Evolutionary conservation across 1,284 basidiomycete genomes (phyloP), one percentile per base, ranked within the genome.

Genomic region (Vanrija sp.): DNA sequence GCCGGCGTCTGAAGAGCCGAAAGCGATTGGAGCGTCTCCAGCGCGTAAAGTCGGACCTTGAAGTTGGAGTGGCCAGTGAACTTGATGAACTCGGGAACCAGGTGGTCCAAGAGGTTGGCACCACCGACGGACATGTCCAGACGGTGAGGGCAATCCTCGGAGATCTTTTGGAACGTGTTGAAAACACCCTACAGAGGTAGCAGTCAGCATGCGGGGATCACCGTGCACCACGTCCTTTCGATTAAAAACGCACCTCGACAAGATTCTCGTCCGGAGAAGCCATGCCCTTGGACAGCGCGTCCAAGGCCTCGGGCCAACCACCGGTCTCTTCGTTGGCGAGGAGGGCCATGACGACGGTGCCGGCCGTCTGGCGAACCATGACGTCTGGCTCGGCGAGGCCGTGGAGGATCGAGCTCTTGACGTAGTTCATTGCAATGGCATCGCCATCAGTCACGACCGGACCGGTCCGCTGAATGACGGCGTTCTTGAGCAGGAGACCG

Each of bases 401-500:
- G 55, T 82, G 80, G 18, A 97, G 83, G 42, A 95, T 85, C 40
- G 88, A 85, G 14, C 78, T 80, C 75, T 96, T 96, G 63, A 93
- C 88, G 72, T 89, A 97, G 38, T 82, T 80, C 42, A 85, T 80
- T 42, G 86, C 85, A 40, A 54, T 49, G 40, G 68, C 63, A 40
- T 68, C 69, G n/a, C 51, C 53, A 8, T 65, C 66, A 15, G 62
- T 61, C 12, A 62, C 55, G 1, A 63, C 55, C 7, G 65, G 61
- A 15, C 60, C 67, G 10, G 49, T 53, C n/a, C 61, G 67, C 51
- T 50, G 52, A 42, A 53, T 46, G 28, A 64, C 71, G 68, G 95
- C 91, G 78, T 98, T 98, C 84, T 98, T 98, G 76, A 98, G 85
- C 38, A 98, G 83, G 67, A 98, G 89, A 52, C 95, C 96, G 29